These are phyloP conservation scores for Pleurotus djamor DNA, from an alignment of 768 basidiomycete species.

Conservation along the genomic window DNA sequence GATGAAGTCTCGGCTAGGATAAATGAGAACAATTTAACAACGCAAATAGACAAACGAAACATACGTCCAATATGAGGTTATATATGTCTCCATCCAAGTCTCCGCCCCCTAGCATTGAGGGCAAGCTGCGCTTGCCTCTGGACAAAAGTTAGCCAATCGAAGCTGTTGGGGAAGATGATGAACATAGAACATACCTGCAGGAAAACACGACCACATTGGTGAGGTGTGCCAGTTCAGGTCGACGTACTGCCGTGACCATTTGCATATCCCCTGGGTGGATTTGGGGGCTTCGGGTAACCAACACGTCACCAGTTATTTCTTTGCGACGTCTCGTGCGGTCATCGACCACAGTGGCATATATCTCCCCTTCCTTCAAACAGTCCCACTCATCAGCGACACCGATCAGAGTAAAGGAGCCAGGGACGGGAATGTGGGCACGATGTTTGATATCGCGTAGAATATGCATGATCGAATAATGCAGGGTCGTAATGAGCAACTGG, in stretches of 20 bases:
- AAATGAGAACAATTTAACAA: background rate
- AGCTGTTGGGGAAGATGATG: background rate
- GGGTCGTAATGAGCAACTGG: conserved; percentile 29
- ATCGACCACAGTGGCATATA: conserved; percentile 40
- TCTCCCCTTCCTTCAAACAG: conserved; percentile 41
- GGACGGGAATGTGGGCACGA: conserved; percentile 47
- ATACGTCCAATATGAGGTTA: conserved; percentile 42
- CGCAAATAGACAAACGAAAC: conserved; percentile 7
- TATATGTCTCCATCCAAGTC: conserved; percentile 55
- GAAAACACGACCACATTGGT: conserved; percentile 50
- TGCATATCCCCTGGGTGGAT: conserved; percentile 51
- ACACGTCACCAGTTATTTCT: conserved; percentile 31
- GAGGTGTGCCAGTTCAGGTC: conserved; percentile 33
- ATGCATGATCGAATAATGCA: conserved; percentile 40
- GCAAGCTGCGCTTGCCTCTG: conserved; percentile 40
- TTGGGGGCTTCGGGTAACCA: conserved; percentile 51
- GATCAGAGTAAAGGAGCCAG: conserved; percentile 45
- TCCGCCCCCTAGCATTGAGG: conserved; percentile 50
- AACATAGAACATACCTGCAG: conserved; percentile 30
- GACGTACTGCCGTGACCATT: conserved; percentile 38
- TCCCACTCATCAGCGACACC: conserved; percentile 52
- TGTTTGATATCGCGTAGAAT: conserved; percentile 51
- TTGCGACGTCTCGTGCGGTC: conserved; percentile 21
- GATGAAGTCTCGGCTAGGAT: conserved; percentile 26
- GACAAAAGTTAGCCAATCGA: background rate